A percentile compares a stretch with the other conserved stretches of the same genome.
These are phyloP conservation scores for Phytopythium aichiense DNA, from an alignment of 352 stramenopile species.

Conservation along the genomic window DNA sequence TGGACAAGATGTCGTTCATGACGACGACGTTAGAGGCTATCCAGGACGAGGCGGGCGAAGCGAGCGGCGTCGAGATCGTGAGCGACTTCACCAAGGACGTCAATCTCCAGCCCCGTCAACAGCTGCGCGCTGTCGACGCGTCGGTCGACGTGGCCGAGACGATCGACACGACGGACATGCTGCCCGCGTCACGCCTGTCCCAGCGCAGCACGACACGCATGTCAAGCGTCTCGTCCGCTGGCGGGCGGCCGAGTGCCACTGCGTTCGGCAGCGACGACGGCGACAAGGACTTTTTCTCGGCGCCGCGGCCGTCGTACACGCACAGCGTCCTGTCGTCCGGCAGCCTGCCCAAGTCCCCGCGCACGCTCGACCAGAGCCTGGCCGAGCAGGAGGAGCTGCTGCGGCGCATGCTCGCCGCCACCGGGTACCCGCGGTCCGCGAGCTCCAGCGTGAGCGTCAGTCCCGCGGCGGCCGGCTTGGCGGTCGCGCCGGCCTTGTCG, in stretches of 20 bases:
- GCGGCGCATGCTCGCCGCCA: constrained; percentile 35
- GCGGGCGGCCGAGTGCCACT: neutral
- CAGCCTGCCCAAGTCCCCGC: constrained; percentile 17
- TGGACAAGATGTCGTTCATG: constrained; percentile 32
- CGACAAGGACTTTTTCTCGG: constrained; percentile 22
- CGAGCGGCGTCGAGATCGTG: constrained; percentile 9
- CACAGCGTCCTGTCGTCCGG: constrained; percentile 8
- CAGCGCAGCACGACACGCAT: constrained; percentile 3
- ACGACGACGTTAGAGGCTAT: constrained; percentile 30
- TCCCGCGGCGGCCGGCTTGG: neutral
- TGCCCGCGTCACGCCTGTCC: constrained; percentile 17
- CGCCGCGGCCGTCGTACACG: constrained; percentile 17
- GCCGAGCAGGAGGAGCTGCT: constrained; percentile 40
- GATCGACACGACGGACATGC: constrained; percentile 51
- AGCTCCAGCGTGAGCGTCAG: neutral
- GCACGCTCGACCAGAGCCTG: constrained; percentile 31
- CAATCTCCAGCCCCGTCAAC: constrained; percentile 9
- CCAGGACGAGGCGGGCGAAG: constrained; percentile 19
- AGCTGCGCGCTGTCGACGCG: neutral
- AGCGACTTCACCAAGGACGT: constrained; percentile 18
- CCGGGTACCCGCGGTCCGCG: constrained; percentile 1
- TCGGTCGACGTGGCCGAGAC: constrained; percentile 31
- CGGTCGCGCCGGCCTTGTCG: neutral
- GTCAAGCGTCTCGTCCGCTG: constrained; percentile 3
- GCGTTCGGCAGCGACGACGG: constrained; percentile 10